A percentile compares a stretch with the other conserved stretches of the same genome.
Conservation (phyloP, 768 basidiomycete species). For the Naganishia antarctica region DNA sequence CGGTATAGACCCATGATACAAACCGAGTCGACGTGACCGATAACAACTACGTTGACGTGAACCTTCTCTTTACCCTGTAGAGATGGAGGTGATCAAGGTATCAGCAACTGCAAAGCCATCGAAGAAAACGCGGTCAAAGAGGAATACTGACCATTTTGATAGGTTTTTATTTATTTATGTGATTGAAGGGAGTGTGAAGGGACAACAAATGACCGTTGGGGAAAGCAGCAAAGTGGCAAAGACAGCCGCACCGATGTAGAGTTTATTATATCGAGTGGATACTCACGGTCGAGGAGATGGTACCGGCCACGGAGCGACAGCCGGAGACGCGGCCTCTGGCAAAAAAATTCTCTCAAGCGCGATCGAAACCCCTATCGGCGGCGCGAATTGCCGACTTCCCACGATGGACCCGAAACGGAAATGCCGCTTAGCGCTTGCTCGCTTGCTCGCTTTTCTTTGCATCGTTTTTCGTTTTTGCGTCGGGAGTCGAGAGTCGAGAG, state of each 20-base stretch:
- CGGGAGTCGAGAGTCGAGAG: too few species aligned
- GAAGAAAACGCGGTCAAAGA: background rate
- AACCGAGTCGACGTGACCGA: constrained; percentile 18
- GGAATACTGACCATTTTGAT: constrained; percentile 9
- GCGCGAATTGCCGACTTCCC: constrained; percentile 8
- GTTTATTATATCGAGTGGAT: constrained; percentile 10
- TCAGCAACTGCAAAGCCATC: background rate
- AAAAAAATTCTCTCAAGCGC: constrained; percentile 3
- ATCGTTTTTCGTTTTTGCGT: too few species aligned
- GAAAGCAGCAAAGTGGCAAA: background rate
- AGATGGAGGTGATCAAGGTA: background rate
- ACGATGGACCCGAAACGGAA: background rate
- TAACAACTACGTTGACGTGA: constrained; percentile 68
- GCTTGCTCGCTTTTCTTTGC: background rate
- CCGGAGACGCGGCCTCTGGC: background rate
- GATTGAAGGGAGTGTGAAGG: constrained; percentile 16
- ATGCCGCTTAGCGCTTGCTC: background rate
- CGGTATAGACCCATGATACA: constrained; percentile 40
- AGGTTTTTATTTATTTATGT: constrained; percentile 4
- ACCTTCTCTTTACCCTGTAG: constrained; percentile 82
- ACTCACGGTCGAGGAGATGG: background rate
- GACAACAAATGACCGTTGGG: background rate
- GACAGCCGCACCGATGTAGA: background rate
- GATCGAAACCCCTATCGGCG: constrained; percentile 3
- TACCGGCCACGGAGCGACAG: too few species aligned